These are phyloP conservation scores for Furcasterigmium furcatum DNA, from an alignment of 2,329 filamentous ascomycete species.

Conservation along the genomic window DNA sequence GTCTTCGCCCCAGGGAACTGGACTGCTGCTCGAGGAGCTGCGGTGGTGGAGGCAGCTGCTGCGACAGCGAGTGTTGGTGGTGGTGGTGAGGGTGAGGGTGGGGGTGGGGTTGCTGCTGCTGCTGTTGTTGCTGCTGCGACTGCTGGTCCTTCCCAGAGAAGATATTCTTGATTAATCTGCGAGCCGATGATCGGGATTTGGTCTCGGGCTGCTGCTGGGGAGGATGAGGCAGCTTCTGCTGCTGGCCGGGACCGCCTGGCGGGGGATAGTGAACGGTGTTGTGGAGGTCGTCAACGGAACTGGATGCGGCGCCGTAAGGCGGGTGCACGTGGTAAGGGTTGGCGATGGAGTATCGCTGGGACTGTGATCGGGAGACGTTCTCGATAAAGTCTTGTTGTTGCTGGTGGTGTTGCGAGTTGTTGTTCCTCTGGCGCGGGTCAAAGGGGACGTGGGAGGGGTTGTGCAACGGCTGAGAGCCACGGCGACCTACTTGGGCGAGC, in stretches of 20 bases:
- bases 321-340: constrained; percentile 22
- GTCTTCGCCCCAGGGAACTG: constrained; percentile 45
- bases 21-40: too few relatives aligned
- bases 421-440: constrained; percentile 31
- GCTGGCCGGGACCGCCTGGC: constrained; percentile 14
- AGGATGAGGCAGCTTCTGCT: too few relatives aligned
- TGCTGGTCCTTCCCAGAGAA: constrained; percentile 33
- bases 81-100: constrained; percentile 17
- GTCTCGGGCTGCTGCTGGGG: constrained; percentile 25
- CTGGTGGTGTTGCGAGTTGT: constrained; percentile 6
- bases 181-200: constrained; percentile 38
- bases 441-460: constrained; percentile 17
- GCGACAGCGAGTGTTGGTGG: constrained; percentile 13
- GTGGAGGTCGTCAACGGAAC: constrained; percentile 39
- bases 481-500: constrained; percentile 20
- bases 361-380: constrained; percentile 48
- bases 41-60: too few relatives aligned
- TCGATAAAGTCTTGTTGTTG: constrained; percentile 39
- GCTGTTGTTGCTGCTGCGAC: constrained; percentile 20
- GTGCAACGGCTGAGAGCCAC: constrained; percentile 22
- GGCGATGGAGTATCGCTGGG: constrained; percentile 40
- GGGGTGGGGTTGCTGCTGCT: constrained; percentile 14
- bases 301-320: constrained; percentile 30
- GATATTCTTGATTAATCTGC: constrained; percentile 53
- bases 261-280: constrained; percentile 20